Base-by-base conservation (phyloP, 1,284 basidiomycete species). In the Xerocomus amazonicus region DNA sequence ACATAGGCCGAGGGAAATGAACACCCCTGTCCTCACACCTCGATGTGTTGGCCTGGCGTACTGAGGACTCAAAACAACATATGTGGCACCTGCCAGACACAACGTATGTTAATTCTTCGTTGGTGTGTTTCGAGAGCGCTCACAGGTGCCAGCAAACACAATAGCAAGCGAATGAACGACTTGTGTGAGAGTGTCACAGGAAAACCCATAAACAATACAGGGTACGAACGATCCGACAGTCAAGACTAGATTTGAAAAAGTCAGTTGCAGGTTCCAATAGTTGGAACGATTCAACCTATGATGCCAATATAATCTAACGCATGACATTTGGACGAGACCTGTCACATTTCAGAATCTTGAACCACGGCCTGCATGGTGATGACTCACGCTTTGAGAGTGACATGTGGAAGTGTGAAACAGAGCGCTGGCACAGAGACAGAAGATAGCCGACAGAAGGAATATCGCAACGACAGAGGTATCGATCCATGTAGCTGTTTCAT, bases 181-280 rank as follows among this genome's bases (percentile, higher is more conserved):
- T 62, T 80, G 81, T 43, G 75, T 70, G 41, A 69, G 60, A 9
- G 73, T 69, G 19, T 85, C 73, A 62, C 87, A 89, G 67, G 77
- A 86, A 68, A 90, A 89, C 2, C 79, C 82, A 59, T 87, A 88
- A 62, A 82, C 83, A 35, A 90, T 73, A 54, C 78, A 81, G 2
- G 90, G 88, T 55, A 86, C 81, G 66, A 90, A 90, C 28, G 89
- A 92, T 38, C 92, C 92, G 37, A 91, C 84, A 48, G 80, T 95
- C 33, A 84, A 73, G 31, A 76, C 72, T 76, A 45, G 28, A 50
- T 9, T 43, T 9, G 44, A 16, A 35, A 17, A 38, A 8, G 12
- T 52, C 35, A 53, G 46, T 26, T 0, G 42, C 27, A 13, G 28
- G 28, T 12, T 42, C 40, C 37, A 34, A 36, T 23, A 28, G 27